phyloP scores from a whole-genome alignment of 495 filamentous ascomycete genomes.

The Tuber aestivum region DNA sequence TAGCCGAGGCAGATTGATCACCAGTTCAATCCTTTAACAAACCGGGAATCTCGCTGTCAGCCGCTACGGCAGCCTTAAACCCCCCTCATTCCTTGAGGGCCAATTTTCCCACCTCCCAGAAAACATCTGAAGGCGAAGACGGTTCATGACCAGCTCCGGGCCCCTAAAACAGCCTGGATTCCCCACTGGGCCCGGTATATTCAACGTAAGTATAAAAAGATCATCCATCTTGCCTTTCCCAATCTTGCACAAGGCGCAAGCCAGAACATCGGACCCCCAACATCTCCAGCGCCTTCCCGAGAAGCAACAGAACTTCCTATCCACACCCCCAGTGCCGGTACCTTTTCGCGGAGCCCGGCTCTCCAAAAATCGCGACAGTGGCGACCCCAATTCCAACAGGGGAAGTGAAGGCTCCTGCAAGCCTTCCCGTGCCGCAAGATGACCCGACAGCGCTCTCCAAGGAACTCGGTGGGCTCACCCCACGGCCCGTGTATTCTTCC shows the following conservation, averaged over 20 bases:
- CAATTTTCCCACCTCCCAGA: neutral
- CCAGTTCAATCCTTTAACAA: neutral
- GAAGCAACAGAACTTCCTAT: neutral
- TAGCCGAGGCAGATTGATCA: neutral
- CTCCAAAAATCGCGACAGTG: slow-evolving; percentile 10
- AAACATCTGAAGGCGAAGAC: neutral
- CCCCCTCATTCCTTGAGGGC: neutral
- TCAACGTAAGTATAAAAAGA: neutral
- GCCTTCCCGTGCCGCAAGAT: neutral
- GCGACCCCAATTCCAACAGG: slow-evolving; percentile 14
- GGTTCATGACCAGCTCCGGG: neutral
- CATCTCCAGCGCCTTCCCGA: neutral
- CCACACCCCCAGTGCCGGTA: neutral
- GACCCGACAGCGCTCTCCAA: neutral
- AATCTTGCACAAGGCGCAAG: neutral
- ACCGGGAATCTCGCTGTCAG: neutral
- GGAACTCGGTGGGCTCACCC: neutral
- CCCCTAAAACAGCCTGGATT: neutral
- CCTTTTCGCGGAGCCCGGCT: neutral
- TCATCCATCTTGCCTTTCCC: neutral
- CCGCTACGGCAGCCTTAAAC: neutral
- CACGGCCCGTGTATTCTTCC: slow-evolving; percentile 1
- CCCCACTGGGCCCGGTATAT: neutral
- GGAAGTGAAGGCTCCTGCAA: slow-evolving; percentile 11
- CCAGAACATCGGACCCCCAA: neutral